A percentile compares a stretch with the other conserved stretches of the same genome.
phyloP scores from a whole-genome alignment of 2,329 filamentous ascomycete genomes.

The Cordyceps sp. region DNA sequence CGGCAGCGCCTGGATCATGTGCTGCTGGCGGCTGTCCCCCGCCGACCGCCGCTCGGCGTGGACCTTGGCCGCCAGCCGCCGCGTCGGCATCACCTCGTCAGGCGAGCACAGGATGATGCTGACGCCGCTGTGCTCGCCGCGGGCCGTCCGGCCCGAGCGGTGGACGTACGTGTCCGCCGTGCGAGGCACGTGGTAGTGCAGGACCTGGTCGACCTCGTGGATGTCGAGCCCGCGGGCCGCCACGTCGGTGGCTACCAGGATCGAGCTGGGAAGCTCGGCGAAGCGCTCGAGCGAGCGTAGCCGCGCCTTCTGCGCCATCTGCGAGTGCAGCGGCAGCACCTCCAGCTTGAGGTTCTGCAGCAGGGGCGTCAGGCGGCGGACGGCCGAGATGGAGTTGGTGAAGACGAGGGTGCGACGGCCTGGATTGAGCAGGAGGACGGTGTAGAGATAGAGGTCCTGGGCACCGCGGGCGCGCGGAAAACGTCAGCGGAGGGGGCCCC shows the following conservation, averaged over 20 bases:
- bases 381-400: slow-evolving; percentile 88
- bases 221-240: slow-evolving; percentile 91
- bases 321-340: slow-evolving; percentile 68
- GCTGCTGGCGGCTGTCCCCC: slow-evolving; percentile 27
- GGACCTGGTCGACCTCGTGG: slow-evolving; percentile 68
- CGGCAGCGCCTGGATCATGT: slow-evolving; percentile 65
- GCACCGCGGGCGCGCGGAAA: too few species aligned
- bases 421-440: slow-evolving; percentile 67
- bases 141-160: slow-evolving; percentile 82
- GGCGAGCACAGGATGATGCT: slow-evolving; percentile 82
- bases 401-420: slow-evolving; percentile 75
- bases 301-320: slow-evolving; percentile 91
- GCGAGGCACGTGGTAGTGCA: slow-evolving; percentile 92
- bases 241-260: slow-evolving; percentile 85
- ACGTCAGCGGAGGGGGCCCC: too few species aligned
- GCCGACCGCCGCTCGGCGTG: slow-evolving; percentile 43
- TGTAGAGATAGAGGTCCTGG: slow-evolving; percentile 86
- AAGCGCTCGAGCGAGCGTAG: slow-evolving; percentile 88
- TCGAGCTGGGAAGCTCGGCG: slow-evolving; percentile 44
- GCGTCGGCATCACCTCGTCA: slow-evolving; percentile 75
- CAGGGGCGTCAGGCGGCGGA: slow-evolving; percentile 70
- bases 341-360: slow-evolving; percentile 68
- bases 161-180: slow-evolving; percentile 91
- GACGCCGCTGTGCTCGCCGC: slow-evolving; percentile 59
- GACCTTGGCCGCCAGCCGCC: slow-evolving; percentile 73